Percentiles rank a stretch among this genome's conserved stretches.
Evolutionary conservation across 1,284 basidiomycete species (phyloP).

Genomic region (Exsudoporus floridanus): DNA sequence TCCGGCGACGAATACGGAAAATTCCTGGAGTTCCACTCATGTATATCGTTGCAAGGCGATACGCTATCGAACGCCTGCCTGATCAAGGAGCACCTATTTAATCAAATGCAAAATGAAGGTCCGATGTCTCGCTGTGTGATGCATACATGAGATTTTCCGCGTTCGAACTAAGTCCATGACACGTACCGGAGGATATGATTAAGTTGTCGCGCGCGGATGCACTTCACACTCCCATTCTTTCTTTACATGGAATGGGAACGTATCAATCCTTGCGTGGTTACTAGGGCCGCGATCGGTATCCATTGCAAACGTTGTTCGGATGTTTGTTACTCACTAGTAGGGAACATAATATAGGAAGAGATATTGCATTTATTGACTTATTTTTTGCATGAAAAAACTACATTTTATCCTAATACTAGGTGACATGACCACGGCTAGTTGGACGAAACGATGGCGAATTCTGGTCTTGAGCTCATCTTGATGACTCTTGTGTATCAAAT

Average conservation of each 20-base stretch:
- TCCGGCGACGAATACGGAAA: constrained; percentile 89
- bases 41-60: constrained; percentile 90
- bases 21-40: constrained; percentile 93
- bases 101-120: not conserved
- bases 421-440: too few relatives aligned
- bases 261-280: not conserved
- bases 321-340: too few relatives aligned
- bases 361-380: too few relatives aligned
- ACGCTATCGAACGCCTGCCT: constrained; percentile 90
- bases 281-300: too few relatives aligned
- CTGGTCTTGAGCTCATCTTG: not conserved
- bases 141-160: constrained; percentile 6
- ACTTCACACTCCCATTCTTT: not conserved
- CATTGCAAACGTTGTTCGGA: too few relatives aligned
- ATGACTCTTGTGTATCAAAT: not conserved
- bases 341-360: too few relatives aligned
- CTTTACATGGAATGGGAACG: not conserved
- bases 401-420: too few relatives aligned
- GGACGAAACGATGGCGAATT: too few relatives aligned
- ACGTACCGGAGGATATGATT: not conserved
- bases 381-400: too few relatives aligned
- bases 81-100: constrained; percentile 79
- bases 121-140: not conserved
- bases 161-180: not conserved
- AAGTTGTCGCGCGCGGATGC: not conserved